phyloP scores from a whole-genome alignment of 129 eudicot genomes.

The Escallonia herrerae region DNA sequence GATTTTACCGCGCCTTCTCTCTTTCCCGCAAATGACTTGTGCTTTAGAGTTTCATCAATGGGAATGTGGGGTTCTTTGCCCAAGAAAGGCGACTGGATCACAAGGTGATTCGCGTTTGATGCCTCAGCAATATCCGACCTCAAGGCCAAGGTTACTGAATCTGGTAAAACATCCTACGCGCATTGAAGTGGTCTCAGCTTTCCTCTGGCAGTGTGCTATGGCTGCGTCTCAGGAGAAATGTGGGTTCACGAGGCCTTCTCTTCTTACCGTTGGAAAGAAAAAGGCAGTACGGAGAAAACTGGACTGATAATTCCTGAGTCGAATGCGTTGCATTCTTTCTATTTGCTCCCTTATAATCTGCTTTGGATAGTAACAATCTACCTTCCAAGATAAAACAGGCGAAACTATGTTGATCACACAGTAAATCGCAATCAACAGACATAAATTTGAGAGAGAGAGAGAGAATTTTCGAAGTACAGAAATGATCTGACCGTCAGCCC shows the following conservation, averaged over 20 bases:
- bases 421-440: too few species aligned
- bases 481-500: too few species aligned
- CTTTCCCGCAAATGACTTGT: slow-evolving; percentile 42
- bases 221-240: slow-evolving; percentile 22
- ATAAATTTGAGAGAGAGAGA: too few species aligned
- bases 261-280: too few species aligned
- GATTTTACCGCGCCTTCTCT: slow-evolving; percentile 33
- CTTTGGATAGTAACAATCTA: too few species aligned
- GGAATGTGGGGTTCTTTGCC: slow-evolving; percentile 52
- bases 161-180: slow-evolving; percentile 31
- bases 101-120: slow-evolving; percentile 52
- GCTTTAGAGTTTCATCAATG: slow-evolving; percentile 51
- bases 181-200: slow-evolving; percentile 48
- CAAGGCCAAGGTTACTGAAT: slow-evolving; percentile 13
- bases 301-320: too few species aligned
- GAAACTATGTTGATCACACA: too few species aligned
- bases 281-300: too few species aligned
- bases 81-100: slow-evolving; percentile 47
- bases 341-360: too few species aligned
- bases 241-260: slow-evolving; percentile 29
- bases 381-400: too few species aligned
- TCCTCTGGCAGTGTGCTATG: slow-evolving; percentile 44
- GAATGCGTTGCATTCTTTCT: too few species aligned
- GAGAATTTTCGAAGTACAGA: too few species aligned
- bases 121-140: slow-evolving; percentile 26